Percentiles rank a stretch among this genome's conserved stretches.
These are phyloP conservation scores for Ogataea saltuana DNA, from an alignment of 805 yeast genomes.

Conservation along the genomic window DNA sequence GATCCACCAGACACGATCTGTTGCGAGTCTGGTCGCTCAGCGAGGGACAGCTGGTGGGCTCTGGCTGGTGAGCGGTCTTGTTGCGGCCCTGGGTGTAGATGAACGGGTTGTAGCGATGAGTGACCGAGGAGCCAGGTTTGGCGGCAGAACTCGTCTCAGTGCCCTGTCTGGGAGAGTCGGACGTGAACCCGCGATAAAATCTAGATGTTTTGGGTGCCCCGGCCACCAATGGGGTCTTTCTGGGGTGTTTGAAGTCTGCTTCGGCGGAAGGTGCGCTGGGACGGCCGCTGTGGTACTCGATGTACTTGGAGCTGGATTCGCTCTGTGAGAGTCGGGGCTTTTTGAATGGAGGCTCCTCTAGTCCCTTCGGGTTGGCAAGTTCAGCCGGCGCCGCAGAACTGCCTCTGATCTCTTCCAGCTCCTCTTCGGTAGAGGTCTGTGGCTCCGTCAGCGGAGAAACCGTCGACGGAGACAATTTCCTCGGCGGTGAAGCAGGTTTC, in stretches of 20 bases:
- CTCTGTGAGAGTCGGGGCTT: no score
- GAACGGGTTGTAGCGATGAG: constrained; percentile 46
- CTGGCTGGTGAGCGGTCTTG: constrained; percentile 46
- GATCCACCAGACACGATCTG: constrained; percentile 5
- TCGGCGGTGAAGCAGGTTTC: not conserved
- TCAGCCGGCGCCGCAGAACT: no score
- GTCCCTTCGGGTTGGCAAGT: no score
- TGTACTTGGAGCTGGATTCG: no score
- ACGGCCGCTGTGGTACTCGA: no score
- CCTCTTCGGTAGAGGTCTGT: no score
- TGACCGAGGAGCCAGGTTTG: constrained; percentile 8
- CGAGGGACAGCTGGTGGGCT: constrained; percentile 29
- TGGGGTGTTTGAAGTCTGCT: no score
- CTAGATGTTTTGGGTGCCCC: constrained; percentile 35
- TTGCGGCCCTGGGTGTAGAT: constrained; percentile 46
- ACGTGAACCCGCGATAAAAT: constrained; percentile 25
- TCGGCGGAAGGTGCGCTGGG: no score
- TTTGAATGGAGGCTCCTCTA: not conserved
- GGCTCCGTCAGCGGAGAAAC: constrained; percentile 1
- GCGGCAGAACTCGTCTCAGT: constrained; percentile 10
- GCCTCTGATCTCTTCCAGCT: not conserved
- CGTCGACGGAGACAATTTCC: no score
- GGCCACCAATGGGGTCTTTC: no score
- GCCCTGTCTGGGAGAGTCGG: constrained; percentile 18
- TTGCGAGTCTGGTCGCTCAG: constrained; percentile 18